Evolutionary conservation across 148 eudicot genomes (phyloP).

Genomic region (Chenopodium suecicum): DNA sequence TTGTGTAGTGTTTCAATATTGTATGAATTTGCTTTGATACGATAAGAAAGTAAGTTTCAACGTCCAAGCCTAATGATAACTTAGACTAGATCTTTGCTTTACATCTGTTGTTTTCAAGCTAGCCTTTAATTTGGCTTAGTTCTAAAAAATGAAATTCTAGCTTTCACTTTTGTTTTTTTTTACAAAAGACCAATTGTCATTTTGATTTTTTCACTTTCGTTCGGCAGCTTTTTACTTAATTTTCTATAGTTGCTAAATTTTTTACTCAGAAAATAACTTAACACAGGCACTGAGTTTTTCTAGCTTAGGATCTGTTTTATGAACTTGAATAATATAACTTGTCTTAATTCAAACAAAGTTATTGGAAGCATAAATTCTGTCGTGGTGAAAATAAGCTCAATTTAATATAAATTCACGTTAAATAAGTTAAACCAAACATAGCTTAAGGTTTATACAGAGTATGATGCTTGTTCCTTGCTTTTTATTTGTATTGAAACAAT

Average conservation of each 20-base stretch:
- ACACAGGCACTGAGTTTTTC: background rate
- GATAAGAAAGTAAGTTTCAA: background rate
- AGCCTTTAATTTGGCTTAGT: background rate
- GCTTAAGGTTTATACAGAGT: no score
- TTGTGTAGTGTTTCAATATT: no score
- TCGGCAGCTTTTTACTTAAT: background rate
- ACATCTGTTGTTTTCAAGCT: background rate
- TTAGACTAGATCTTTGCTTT: background rate
- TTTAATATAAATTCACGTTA: no score
- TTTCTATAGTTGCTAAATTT: background rate
- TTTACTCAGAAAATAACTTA: background rate
- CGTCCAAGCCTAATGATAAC: background rate
- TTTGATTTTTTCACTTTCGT: no score
- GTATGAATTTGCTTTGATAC: no score
- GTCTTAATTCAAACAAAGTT: no score
- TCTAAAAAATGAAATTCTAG: background rate
- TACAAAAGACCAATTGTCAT: no score
- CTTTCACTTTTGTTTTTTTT: background rate
- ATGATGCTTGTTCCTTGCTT: no score
- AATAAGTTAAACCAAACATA: no score
- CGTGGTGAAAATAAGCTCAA: no score
- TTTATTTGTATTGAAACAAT: background rate
- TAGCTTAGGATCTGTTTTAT: background rate
- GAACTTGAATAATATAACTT: no score
- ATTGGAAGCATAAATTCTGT: no score